Percentiles rank a stretch among this genome's conserved stretches.
phyloP scores from a whole-genome alignment of 257 asterid genomes.

The Solanum paucissectum region DNA sequence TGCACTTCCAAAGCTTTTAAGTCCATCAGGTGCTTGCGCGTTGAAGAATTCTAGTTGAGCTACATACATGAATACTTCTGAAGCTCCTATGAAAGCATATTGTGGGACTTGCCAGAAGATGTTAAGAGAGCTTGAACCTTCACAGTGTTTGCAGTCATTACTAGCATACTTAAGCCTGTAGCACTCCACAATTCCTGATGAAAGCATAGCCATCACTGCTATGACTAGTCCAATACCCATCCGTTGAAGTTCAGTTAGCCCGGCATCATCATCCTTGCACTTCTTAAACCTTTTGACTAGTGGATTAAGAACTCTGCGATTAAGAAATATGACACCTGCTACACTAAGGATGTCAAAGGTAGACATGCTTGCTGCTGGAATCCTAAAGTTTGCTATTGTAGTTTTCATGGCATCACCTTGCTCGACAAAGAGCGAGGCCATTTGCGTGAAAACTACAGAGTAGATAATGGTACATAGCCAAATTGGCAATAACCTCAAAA shows the following conservation, averaged over 20 bases:
- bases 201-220: conserved; percentile 70
- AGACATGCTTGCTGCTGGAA: conserved; percentile 97
- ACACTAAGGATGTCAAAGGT: conserved; percentile 90
- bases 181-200: conserved; percentile 73
- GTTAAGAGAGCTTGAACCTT: conserved; percentile 83
- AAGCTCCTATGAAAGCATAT: conserved; percentile 80
- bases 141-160: conserved; percentile 55
- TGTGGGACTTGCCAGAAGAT: conserved; percentile 97
- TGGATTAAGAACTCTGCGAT: conserved; percentile 63
- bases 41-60: conserved; percentile 90
- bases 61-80: conserved; percentile 94
- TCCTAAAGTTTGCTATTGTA: conserved; percentile 45
- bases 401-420: conserved; percentile 96
- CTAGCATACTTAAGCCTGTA: conserved; percentile 59
- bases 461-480: conserved; percentile 97
- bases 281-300: conserved; percentile 27
- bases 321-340: conserved; percentile 72
- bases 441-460: conserved; percentile 92
- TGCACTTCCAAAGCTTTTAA: conserved; percentile 95
- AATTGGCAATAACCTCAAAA: conserved; percentile 68
- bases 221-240: conserved; percentile 91
- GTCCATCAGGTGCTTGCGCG: conserved; percentile 84
- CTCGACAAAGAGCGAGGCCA: conserved; percentile 95
- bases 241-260: conserved; percentile 71
- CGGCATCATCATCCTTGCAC: not conserved